phyloP scores from a whole-genome alignment of 371 early-diverging fungal species.

The Rhizopus microsporus region DNA sequence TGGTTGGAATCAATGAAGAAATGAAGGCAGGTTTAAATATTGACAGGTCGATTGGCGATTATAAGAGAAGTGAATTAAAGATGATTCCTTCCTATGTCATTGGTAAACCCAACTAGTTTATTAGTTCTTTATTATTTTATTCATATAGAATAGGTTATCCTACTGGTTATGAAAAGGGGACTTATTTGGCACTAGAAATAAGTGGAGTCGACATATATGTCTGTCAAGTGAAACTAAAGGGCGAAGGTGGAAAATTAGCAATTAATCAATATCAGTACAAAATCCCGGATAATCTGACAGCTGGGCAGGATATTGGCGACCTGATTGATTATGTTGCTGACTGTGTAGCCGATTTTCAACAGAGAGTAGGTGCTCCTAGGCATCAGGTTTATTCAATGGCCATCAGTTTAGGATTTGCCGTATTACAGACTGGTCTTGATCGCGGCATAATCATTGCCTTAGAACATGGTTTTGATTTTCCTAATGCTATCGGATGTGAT shows the following conservation, averaged over 20 bases:
- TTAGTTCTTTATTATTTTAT: not conserved
- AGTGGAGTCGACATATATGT: constrained; percentile 73
- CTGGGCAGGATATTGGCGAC: constrained; percentile 43
- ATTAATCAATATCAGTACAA: constrained; percentile 68
- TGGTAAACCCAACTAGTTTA: constrained; percentile 23
- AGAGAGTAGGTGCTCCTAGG: constrained; percentile 27
- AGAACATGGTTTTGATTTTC: constrained; percentile 49
- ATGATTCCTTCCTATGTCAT: constrained; percentile 55
- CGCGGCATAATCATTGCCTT: constrained; percentile 40
- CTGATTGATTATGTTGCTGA: constrained; percentile 50
- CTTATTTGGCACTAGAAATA: constrained; percentile 88
- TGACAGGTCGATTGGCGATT: constrained; percentile 5
- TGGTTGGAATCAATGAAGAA: constrained; percentile 44
- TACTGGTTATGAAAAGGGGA: constrained; percentile 84
- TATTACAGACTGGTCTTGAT: constrained; percentile 45
- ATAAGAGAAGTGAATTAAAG: constrained; percentile 33
- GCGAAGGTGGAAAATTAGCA: constrained; percentile 47
- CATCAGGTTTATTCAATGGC: constrained; percentile 37
- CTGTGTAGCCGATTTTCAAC: constrained; percentile 46
- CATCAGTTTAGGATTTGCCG: constrained; percentile 49
- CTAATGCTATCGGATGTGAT: constrained; percentile 45
- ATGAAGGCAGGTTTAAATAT: constrained; percentile 44
- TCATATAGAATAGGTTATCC: constrained; percentile 51
- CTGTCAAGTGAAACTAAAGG: constrained; percentile 52
- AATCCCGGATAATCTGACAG: constrained; percentile 81